Evolutionary conservation across 208 protist species (phyloP).

Genomic region (Angomonas ambiguus): DNA sequence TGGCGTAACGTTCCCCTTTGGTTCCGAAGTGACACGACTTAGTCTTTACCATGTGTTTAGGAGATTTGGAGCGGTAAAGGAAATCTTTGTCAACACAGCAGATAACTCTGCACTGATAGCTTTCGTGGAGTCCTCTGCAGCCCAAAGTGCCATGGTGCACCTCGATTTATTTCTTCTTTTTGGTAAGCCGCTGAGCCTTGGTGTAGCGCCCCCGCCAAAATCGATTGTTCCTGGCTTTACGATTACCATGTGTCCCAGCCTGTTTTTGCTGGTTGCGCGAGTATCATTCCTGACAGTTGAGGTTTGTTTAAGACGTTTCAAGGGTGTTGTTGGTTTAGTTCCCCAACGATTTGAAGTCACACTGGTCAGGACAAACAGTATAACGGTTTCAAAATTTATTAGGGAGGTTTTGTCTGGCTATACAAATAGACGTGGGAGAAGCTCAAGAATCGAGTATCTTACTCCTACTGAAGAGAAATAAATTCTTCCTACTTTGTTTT

Average conservation of each 20-base stretch:
- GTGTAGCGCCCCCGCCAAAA: constrained; percentile 36
- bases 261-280: constrained; percentile 39
- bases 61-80: constrained; percentile 31
- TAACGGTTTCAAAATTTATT: constrained; percentile 12
- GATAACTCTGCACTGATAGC: constrained; percentile 41
- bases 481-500: constrained; percentile 9
- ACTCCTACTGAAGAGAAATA: background rate
- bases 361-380: constrained; percentile 28
- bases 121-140: constrained; percentile 48
- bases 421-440: background rate
- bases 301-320: constrained; percentile 43
- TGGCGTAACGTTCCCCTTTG: constrained; percentile 47
- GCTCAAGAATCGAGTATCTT: background rate
- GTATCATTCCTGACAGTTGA: constrained; percentile 47
- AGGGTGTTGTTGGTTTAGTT: constrained; percentile 35
- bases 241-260: constrained; percentile 38
- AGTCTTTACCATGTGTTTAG: constrained; percentile 44
- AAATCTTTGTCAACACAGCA: constrained; percentile 55
- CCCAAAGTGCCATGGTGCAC: constrained; percentile 61
- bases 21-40: constrained; percentile 50
- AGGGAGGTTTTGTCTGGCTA: constrained; percentile 5
- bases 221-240: constrained; percentile 50
- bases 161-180: constrained; percentile 65
- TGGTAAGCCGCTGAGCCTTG: constrained; percentile 34
- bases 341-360: constrained; percentile 35